Percentiles rank a stretch among this genome's conserved stretches.
phyloP scores from a whole-genome alignment of 2,329 filamentous ascomycete genomes.

The Beauveria medogensis region DNA sequence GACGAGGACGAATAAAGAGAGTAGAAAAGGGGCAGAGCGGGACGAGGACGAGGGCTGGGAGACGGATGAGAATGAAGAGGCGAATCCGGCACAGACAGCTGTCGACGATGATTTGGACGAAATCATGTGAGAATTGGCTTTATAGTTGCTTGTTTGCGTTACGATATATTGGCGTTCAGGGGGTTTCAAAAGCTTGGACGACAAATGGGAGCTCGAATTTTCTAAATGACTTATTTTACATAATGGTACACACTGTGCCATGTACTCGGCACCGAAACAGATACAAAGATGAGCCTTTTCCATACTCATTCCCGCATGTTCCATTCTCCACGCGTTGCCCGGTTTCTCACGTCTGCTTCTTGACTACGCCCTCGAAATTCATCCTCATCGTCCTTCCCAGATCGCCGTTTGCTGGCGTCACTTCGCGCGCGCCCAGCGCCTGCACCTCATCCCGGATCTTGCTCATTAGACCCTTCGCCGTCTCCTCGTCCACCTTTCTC shows the following conservation, averaged over 20 bases:
- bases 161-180: constrained; percentile 1
- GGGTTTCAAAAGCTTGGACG: not conserved
- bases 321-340: not conserved
- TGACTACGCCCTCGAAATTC: constrained; percentile 30
- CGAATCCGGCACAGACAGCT: constrained; percentile 10
- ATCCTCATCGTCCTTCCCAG: constrained; percentile 36
- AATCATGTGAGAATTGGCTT: constrained; percentile 20
- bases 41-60: constrained; percentile 18
- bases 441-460: constrained; percentile 28
- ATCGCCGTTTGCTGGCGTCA: constrained; percentile 36
- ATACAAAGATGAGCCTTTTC: not conserved
- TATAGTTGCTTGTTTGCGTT: not conserved
- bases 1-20: constrained; percentile 14
- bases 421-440: constrained; percentile 33
- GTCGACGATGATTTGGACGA: constrained; percentile 26
- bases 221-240: not conserved
- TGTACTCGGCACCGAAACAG: not conserved
- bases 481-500: constrained; percentile 49
- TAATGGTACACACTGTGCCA: not conserved
- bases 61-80: constrained; percentile 25
- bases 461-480: constrained; percentile 50
- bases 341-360: constrained; percentile 7
- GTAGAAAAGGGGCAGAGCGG: constrained; percentile 15
- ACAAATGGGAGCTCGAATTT: not conserved
- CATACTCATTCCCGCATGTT: not conserved